Evolutionary conservation across 495 filamentous ascomycete genomes (phyloP), one percentile per base, ranked within the genome.

Genomic region (Evernia prunastri): DNA sequence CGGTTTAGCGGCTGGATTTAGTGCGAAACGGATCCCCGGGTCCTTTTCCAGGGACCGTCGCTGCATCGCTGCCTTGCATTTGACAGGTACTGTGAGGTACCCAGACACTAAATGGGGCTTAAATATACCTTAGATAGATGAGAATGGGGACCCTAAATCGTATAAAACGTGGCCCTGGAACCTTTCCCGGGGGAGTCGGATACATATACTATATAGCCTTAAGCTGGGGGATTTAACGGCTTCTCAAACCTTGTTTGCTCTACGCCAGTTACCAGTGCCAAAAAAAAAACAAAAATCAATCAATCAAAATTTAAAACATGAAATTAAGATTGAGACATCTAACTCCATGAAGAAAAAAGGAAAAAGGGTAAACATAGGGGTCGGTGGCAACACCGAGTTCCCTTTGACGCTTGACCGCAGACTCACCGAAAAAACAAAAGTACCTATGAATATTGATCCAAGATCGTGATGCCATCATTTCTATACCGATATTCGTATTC

Each of bases 11-110:
- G 59, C 31, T 51, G 8, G 43, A 37, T 15, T 42, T 63, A 63
- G 61, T 33, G 27, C 51, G 61, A 42, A 43, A 63, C 61, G 39
- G 51, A 23, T 40, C 57, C 49, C 13, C 61, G 61, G 61, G 61
- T 36, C 23, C 18, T 35, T 10, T 60, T 18, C 59, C 59, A 60
- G 59, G 27, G 51, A 17, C 29, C 29, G 33, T 27, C 6, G 29
- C 51, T 54, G 51, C 51, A 54, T 54, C 27, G 51, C 51, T 33
- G 51, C 51, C 51, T 54, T 54, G 51, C 51, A 54, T 54, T n/a
- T 13, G 49, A 18, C 27, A 17, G 27, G 25, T 31, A 5, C 27
- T 53, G 27, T 29, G 25, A 29, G 27, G 49, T 53, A 53, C 49
- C 49, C 36, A 37, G 36, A n/a, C n/a, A n/a, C n/a, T n/a, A n/a